Evolutionary conservation across 2,329 filamentous ascomycete species (phyloP), one percentile per base, ranked within the genome.

Genomic region (Neofusicoccum parvum): DNA sequence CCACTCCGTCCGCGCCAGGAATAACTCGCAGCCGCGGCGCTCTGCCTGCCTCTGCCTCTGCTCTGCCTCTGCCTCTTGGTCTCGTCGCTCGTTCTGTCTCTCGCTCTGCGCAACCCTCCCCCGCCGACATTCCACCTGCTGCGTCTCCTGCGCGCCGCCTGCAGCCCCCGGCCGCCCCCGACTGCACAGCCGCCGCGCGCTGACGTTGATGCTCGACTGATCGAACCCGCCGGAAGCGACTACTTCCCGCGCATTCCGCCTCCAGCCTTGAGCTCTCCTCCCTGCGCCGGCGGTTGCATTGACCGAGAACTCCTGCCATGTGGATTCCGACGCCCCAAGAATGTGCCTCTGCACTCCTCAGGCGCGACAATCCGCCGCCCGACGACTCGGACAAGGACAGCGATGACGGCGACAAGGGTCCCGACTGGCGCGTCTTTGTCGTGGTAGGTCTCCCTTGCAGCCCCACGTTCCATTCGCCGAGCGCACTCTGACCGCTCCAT

Each of bases 181-280:
- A 15, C 54, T 48, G 56, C 56, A 60, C 56, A 60, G 56, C 56
- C 56, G 43, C 56, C 41, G 56, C 56, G 43, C 20, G 56, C 56
- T 60, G 56, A 60, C 62, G 62, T 56, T 48, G 39, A 64, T 64
- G 62, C 62, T 56, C 39, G 62, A 64, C 62, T 64, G 62, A 64
- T 64, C 60, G 60, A 32, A 41, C 14, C 60, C 17, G 48, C 48
- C 60, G 60, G 60, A 64, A 54, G 60, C 39, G 45, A 41, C 51
- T 54, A 54, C 62, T 64, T 64, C 62, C 62, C 62, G 62, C 62
- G 27, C 50, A 64, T 53, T 48, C 60, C 51, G 50, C 50, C 62
- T 64, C 62, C 39, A 51, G 41, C 62, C 49, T 48, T 27, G 56
- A 60, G 56, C 56, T 46, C 41, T 14, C 54, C 41, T 48, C 53